Base-by-base conservation (phyloP, 306 rosid genomes). In the Cucurbita pepo region DNA sequence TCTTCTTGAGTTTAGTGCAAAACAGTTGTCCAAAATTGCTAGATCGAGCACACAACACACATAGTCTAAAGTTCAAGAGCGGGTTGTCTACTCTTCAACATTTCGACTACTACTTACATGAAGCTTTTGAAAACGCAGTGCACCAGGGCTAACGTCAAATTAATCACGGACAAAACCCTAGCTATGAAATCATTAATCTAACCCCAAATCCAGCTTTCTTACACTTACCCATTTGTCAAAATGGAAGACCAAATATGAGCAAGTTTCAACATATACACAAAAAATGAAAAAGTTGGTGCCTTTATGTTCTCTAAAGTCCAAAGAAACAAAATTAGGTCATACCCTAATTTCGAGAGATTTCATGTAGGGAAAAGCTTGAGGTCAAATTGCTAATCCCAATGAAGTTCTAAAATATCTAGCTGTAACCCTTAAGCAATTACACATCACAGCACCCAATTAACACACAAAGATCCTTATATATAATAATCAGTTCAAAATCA, bases 331-430 rank as follows among this genome's bases (percentile, higher is more conserved):
- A 7, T 67, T 67, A 67, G 73, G 73, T 67, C 21, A 48, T 25
- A 43, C 73, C 13, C 73, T 67, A 48, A 13, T 67, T 47, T 67
- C 57, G 56, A 67, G 73, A 67, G 73, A 67, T 67, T 48, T 67
- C 43, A 47, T 18, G 70, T 5, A 38, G 48, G 48, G 1, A 59
- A 59, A 61, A 38, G 48, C 25, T 50, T 67, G 43, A 48, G 57
- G 73, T 67, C 73, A 67, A 47, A 22, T 25, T 67, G 11, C 19
- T 19, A 56, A 43, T 67, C 56, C 73, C 73, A 67, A 67, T 22
- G 43, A 67, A 67, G 18, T 47, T 67, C 67, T 61, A 34, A 34
- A 59, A 6, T 16, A 11, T 15, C 56, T 67, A 67, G 73, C 73
- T 47, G 73, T 67, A 67, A 45, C 47, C 73, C 73, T 67, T 47